Percentiles rank a stretch among this genome's conserved stretches.
phyloP scores from a whole-genome alignment of 768 basidiomycete species.

The Trametes elegans region DNA sequence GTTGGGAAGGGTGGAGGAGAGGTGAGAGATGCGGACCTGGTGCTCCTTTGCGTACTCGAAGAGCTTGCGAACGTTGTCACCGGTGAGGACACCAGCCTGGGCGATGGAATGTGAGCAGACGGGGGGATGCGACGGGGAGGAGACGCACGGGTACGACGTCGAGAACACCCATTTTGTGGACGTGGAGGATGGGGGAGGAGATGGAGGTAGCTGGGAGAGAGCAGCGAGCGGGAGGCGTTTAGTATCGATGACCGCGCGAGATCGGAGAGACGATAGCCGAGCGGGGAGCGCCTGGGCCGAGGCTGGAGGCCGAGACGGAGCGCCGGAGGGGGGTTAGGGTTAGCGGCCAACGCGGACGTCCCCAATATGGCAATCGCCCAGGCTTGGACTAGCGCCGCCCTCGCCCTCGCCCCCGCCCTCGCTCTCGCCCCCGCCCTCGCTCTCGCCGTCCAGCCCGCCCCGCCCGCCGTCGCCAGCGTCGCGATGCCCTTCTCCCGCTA shows the following conservation, averaged over 20 bases:
- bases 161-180: slow-evolving; percentile 67
- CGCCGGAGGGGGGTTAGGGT: not conserved
- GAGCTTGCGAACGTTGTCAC: slow-evolving; percentile 91
- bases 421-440: not conserved
- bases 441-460: not conserved
- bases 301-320: not conserved
- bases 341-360: not conserved
- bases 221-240: not conserved
- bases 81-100: slow-evolving; percentile 92
- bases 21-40: slow-evolving; percentile 51
- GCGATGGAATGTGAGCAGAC: not conserved
- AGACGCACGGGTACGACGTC: slow-evolving; percentile 78
- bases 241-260: slow-evolving; percentile 14
- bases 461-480: not conserved
- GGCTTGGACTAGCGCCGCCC: no score
- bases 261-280: slow-evolving; percentile 2
- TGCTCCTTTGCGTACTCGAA: slow-evolving; percentile 92
- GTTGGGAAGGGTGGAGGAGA: slow-evolving; percentile 11
- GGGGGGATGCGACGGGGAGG: not conserved
- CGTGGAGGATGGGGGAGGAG: slow-evolving; percentile 4
- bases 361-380: slow-evolving; percentile 5
- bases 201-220: not conserved
- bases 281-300: not conserved
- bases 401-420: not conserved
- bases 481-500: slow-evolving; percentile 31